Evolutionary conservation across 768 basidiomycete species (phyloP).

Genomic region (Psilocybe cubensis): DNA sequence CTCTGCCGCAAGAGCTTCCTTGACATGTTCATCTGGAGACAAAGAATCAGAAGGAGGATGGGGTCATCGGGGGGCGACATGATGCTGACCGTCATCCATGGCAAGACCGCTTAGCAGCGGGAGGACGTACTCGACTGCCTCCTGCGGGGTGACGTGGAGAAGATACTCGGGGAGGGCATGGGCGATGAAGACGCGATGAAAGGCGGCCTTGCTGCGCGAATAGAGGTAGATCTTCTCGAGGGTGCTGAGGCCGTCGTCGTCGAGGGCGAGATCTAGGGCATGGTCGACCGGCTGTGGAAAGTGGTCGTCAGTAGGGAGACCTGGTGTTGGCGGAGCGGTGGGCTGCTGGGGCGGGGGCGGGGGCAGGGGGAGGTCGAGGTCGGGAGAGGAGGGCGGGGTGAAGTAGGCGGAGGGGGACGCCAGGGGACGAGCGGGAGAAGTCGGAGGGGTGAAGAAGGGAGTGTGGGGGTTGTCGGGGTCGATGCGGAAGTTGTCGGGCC

Average conservation of each 20-base stretch:
- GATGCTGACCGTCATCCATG: slow-evolving; percentile 75
- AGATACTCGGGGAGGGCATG: slow-evolving; percentile 83
- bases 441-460: slow-evolving; percentile 27
- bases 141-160: slow-evolving; percentile 74
- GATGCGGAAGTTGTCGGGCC: slow-evolving; percentile 38
- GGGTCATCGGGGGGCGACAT: slow-evolving; percentile 5
- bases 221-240: slow-evolving; percentile 94
- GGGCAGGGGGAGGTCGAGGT: slow-evolving; percentile 27
- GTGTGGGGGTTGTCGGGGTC: slow-evolving; percentile 38
- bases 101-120: slow-evolving; percentile 87
- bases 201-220: slow-evolving; percentile 70
- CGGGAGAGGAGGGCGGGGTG: slow-evolving; percentile 44
- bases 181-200: slow-evolving; percentile 78
- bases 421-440: slow-evolving; percentile 29
- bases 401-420: slow-evolving; percentile 33
- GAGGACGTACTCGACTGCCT: slow-evolving; percentile 92
- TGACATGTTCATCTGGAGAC: slow-evolving; percentile 77
- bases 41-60: slow-evolving; percentile 2
- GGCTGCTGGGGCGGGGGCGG: slow-evolving; percentile 28
- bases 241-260: slow-evolving; percentile 81
- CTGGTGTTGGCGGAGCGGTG: slow-evolving; percentile 21
- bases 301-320: slow-evolving; percentile 25
- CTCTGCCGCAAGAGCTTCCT: slow-evolving; percentile 83
- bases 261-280: slow-evolving; percentile 48
- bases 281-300: slow-evolving; percentile 31